Evolutionary conservation across 805 yeast species (phyloP), one percentile per base, ranked within the genome.

Genomic region (Limtongia smithiae): DNA sequence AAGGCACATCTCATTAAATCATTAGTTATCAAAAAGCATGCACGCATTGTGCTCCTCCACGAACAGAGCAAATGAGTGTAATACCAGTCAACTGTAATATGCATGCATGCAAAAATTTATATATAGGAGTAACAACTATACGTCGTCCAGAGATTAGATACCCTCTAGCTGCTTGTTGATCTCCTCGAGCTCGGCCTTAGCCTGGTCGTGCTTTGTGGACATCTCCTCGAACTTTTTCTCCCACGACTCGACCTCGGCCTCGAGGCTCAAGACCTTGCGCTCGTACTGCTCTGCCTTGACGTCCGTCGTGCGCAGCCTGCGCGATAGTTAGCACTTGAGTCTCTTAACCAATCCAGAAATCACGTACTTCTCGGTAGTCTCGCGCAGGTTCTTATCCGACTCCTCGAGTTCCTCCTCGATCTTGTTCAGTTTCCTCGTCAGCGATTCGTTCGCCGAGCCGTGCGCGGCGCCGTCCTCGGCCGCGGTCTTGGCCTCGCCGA

Each of bases 251-350:
- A 86, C 88, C 75, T 93, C 97, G 60, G 83, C 74, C 75, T 91
- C 97, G 67, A 90, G 78, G 32, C 95, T 86, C 53, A 87, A 78
- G 51, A 91, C 95, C 74, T 85, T 88, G 75, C 95, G 86, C 74
- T 89, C 96, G 70, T 88, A 79, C 71, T 88, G 95, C 74, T 93
- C 98, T 60, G 93, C 91, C 75, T 88, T 88, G 74, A 93, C 81
- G 67, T 93, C 98, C 50, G 95, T 82, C 68, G 88, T 95, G 72
- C 96, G 87, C 70, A 91, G 79, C 75, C 58, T 54, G 27, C 9
- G 7, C 3, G 8, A 3, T 20, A 8, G 17, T n/a, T n/a, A n/a
- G n/a, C n/a, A n/a, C n/a, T n/a, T n/a, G n/a, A n/a, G n/a, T n/a
- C n/a, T n/a, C n/a, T n/a, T n/a, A n/a, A n/a, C n/a, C n/a, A 9